Evolutionary conservation across 768 basidiomycete genomes (phyloP), one percentile per base, ranked within the genome.

Genomic region (Tricholoma matsutake): DNA sequence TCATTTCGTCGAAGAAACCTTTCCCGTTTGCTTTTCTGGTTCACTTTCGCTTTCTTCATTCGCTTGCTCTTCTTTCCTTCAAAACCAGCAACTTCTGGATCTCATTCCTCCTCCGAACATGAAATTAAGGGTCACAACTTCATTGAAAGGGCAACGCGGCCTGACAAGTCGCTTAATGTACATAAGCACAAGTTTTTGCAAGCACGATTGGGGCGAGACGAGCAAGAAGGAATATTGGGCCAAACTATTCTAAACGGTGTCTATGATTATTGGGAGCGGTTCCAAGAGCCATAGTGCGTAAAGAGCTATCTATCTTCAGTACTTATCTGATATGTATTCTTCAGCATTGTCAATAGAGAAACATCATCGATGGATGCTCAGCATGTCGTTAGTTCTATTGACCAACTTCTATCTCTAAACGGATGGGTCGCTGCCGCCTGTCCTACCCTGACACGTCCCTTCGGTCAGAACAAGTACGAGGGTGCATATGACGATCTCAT

Each of bases 341-440:
- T 13, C 63, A 92, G 92, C 74, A 96, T 97, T 60, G 78, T 82
- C 2, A 86, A 85, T 62, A 83, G 83, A 66, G 94, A 96, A 60
- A 97, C 96, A 0, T 82, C 89, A 0, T 89, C 94, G 61, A 86
- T 88, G 75, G 97, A 98, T 71, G 86, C 90, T 7, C 96, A 99
- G 72, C 89, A 88, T 58, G 91, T 98, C 22, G 80, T 94, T 58
- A 86, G 82, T 53, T 87, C 96, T 4, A 92, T 99, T 53, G 97
- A 99, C 73, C 92, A 93, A 64, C 81, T 99, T 0, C 81, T 98
- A n/a, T 90, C 92, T 14, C 83, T 98, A 59, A 98, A 98, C 68
- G 97, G 97, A 16, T 99, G 97, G 97, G 97, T 96, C 13, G 94
- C 95, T 25, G 94, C 94, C 3, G 86, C 93, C 29, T 99, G 96